Percentiles rank a stretch among this genome's conserved stretches.
Evolutionary conservation across 345 rosid species (phyloP).

Genomic region (Mercurialis annua): DNA sequence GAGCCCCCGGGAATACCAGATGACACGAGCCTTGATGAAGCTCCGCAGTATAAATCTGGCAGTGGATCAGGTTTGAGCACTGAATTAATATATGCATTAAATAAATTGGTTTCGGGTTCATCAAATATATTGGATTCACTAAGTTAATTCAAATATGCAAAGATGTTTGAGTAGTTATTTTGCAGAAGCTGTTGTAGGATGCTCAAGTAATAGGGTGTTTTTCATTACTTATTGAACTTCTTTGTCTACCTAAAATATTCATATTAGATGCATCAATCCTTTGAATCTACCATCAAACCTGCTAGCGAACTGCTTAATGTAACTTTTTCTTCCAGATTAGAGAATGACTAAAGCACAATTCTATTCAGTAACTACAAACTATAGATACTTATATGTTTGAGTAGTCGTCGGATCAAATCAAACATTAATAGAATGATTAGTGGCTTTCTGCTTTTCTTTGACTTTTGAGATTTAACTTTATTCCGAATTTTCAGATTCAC

Average conservation of each 20-base stretch:
- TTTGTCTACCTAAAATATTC: neutral
- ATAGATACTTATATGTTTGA: neutral
- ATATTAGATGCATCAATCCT: neutral
- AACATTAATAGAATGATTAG: neutral
- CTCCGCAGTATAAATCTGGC: neutral
- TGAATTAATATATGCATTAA: neutral
- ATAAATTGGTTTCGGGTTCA: neutral
- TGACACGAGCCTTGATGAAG: constrained; percentile 1
- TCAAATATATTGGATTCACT: neutral
- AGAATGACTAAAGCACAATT: neutral
- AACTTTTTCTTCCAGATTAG: neutral
- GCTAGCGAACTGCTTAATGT: neutral
- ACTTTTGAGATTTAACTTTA: neutral
- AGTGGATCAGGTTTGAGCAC: constrained; percentile 1
- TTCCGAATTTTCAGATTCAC: constrained; percentile 1
- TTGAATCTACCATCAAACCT: neutral
- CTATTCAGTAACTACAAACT: neutral
- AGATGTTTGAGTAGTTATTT: neutral
- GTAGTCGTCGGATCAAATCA: neutral
- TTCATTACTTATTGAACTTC: neutral
- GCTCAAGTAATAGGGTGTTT: neutral
- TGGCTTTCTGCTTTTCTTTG: neutral
- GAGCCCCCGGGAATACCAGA: neutral
- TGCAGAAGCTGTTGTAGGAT: neutral
- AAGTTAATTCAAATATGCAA: neutral